Percentiles rank a stretch among this genome's conserved stretches.
phyloP scores from a whole-genome alignment of 768 basidiomycete genomes.

The Phaffia tasmanica region DNA sequence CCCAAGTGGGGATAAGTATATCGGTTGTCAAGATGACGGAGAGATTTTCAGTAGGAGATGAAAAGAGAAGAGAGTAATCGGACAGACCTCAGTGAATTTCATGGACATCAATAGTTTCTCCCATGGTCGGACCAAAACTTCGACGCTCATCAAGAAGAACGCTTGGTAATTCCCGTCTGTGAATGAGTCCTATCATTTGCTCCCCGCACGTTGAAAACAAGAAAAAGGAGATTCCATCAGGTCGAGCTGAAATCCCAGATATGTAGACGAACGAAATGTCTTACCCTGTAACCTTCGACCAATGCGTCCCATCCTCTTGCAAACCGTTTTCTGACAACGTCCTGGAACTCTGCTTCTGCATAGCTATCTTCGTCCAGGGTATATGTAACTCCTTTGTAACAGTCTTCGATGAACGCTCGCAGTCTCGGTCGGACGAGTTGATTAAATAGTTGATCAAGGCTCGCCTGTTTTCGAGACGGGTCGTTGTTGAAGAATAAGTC shows the following conservation, averaged over 20 bases:
- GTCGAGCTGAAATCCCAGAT: no score
- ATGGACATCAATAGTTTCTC: slow-evolving; percentile 73
- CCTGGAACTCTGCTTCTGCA: slow-evolving; percentile 68
- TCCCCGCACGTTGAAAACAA: background rate
- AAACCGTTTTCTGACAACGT: slow-evolving; percentile 79
- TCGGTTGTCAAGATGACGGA: background rate
- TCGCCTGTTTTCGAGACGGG: slow-evolving; percentile 45
- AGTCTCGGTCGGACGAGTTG: slow-evolving; percentile 80
- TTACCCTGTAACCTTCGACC: slow-evolving; percentile 76
- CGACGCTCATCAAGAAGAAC: slow-evolving; percentile 74
- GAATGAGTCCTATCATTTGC: slow-evolving; percentile 55
- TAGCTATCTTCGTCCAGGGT: slow-evolving; percentile 81
- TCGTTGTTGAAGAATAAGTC: no score
- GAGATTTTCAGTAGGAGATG: background rate
- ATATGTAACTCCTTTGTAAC: slow-evolving; percentile 84
- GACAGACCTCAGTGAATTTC: slow-evolving; percentile 72
- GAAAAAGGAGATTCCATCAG: background rate
- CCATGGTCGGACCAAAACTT: slow-evolving; percentile 86
- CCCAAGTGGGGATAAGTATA: background rate
- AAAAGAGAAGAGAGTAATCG: background rate
- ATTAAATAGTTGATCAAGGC: slow-evolving; percentile 89
- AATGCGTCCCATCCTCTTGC: slow-evolving; percentile 74
- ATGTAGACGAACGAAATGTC: slow-evolving; percentile 18
- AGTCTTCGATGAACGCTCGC: slow-evolving; percentile 68
- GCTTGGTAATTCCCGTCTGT: slow-evolving; percentile 78